These are phyloP conservation scores for Cyamopsis tetragonoloba DNA, from an alignment of 306 rosid species.

Conservation along the genomic window DNA sequence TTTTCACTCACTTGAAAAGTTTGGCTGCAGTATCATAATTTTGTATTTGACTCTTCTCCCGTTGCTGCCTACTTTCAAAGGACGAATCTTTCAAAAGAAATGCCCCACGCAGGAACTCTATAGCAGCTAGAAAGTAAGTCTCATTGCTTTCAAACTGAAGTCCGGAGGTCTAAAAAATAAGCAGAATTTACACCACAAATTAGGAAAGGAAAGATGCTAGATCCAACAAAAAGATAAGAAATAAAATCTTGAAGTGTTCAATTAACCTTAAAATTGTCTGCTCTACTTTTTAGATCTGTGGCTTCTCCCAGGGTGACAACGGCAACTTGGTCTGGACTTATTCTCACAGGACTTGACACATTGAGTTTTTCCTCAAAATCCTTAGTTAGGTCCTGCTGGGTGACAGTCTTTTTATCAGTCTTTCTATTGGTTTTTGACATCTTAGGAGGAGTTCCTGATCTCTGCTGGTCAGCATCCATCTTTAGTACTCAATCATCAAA, in stretches of 20 bases:
- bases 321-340: conserved; percentile 43
- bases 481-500: conserved; percentile 39
- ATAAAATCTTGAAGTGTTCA: conserved; percentile 28
- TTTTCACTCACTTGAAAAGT: conserved; percentile 61
- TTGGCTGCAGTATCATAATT: conserved; percentile 62
- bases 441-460: too few relatives aligned
- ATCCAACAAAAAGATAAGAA: conserved; percentile 24
- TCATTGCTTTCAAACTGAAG: conserved; percentile 70
- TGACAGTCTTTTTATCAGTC: conserved; percentile 30
- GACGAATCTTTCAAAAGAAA: conserved; percentile 50
- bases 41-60: conserved; percentile 60
- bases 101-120: conserved; percentile 82
- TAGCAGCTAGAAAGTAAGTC: conserved; percentile 82
- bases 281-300: conserved; percentile 51
- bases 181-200: conserved; percentile 12
- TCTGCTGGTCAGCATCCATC: conserved; percentile 28
- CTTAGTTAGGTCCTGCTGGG: conserved; percentile 32
- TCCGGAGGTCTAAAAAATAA: conserved; percentile 51
- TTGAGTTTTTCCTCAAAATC: conserved; percentile 38
- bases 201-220: conserved; percentile 4
- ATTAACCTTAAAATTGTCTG: conserved; percentile 65
- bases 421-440: too few relatives aligned
- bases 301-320: conserved; percentile 54
- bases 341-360: conserved; percentile 42
- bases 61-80: conserved; percentile 50